A percentile compares a stretch with the other conserved stretches of the same genome.
Conservation (phyloP, 2,329 filamentous ascomycete species). For the Monilinia aucupariae region DNA sequence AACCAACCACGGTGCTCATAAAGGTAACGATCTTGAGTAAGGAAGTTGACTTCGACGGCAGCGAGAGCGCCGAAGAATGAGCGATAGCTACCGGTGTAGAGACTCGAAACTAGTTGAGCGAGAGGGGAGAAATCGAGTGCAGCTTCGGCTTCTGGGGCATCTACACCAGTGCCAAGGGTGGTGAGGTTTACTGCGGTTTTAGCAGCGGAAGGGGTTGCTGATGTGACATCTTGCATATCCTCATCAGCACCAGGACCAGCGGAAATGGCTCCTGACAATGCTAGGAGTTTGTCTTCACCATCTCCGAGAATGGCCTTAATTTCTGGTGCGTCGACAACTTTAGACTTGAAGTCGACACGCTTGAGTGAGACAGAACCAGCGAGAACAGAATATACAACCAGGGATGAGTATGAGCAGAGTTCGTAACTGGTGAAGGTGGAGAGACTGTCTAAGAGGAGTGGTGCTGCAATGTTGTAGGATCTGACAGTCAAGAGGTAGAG, state of each 20-base stretch:
- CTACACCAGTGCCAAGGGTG: constrained; percentile 64
- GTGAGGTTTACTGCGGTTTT: constrained; percentile 83
- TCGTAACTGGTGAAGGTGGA: constrained; percentile 99
- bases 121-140: constrained; percentile 86
- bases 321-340: constrained; percentile 96
- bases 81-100: constrained; percentile 93
- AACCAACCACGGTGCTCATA: constrained; percentile 97
- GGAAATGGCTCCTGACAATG: constrained; percentile 72
- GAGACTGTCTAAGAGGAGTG: constrained; percentile 89
- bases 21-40: constrained; percentile 89
- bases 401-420: constrained; percentile 89
- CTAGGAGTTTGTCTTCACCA: constrained; percentile 79
- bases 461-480: constrained; percentile 82
- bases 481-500: constrained; percentile 88
- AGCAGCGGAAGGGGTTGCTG: constrained; percentile 47
- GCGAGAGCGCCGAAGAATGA: constrained; percentile 88
- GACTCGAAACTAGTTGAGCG: constrained; percentile 78
- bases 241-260: constrained; percentile 77
- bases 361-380: constrained; percentile 92
- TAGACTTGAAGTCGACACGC: constrained; percentile 97
- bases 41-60: constrained; percentile 86
- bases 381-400: constrained; percentile 93
- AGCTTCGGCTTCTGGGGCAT: constrained; percentile 71
- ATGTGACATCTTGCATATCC: constrained; percentile 60
- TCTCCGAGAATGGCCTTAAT: constrained; percentile 95